A percentile compares a stretch with the other conserved stretches of the same genome.
Evolutionary conservation across 305 asterid genomes (phyloP).

Genomic region (Rubia tinctorum): DNA sequence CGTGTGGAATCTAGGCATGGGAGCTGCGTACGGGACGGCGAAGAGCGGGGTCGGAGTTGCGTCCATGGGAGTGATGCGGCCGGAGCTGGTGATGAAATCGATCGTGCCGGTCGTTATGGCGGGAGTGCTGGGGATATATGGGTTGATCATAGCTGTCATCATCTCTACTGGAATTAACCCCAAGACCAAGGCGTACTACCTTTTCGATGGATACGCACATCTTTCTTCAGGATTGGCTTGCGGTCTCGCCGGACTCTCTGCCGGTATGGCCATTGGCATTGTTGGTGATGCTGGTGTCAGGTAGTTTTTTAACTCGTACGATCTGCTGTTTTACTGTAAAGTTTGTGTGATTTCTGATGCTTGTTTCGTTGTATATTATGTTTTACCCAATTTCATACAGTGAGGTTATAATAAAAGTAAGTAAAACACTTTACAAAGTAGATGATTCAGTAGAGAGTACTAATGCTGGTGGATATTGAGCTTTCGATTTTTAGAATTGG

Average conservation of each 20-base stretch:
- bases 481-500: not conserved
- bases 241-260: conserved; percentile 45
- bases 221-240: conserved; percentile 44
- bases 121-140: conserved; percentile 42
- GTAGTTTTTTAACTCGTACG: conserved; percentile 10
- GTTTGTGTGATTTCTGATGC: not conserved
- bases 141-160: conserved; percentile 41
- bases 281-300: conserved; percentile 45
- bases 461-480: not conserved
- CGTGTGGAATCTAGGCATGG: conserved; percentile 26
- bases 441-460: not conserved
- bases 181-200: conserved; percentile 35
- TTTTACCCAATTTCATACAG: not conserved
- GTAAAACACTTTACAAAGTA: too few relatives aligned
- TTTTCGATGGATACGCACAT: conserved; percentile 35
- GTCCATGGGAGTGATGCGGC: conserved; percentile 47
- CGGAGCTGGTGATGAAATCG: conserved; percentile 42
- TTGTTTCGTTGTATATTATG: not conserved
- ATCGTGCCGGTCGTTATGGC: conserved; percentile 45
- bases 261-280: conserved; percentile 43
- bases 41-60: conserved; percentile 44
- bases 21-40: conserved; percentile 46
- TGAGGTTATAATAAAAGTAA: not conserved
- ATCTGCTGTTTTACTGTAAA: conserved; percentile 1
- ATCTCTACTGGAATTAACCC: conserved; percentile 42